Evolutionary conservation across 257 asterid genomes (phyloP), one percentile per base, ranked within the genome.

Genomic region (Solanum microdontum): DNA sequence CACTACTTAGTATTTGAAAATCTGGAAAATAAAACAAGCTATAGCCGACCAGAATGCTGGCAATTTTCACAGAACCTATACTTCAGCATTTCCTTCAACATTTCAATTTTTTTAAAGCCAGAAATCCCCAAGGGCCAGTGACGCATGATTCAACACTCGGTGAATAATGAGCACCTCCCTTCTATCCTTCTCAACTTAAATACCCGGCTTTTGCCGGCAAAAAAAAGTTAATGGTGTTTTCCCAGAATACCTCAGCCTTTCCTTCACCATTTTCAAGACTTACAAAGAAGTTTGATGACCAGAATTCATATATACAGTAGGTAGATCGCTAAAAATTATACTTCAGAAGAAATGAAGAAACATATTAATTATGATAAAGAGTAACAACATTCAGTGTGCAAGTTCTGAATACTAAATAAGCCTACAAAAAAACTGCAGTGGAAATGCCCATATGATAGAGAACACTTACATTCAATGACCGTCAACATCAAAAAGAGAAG

Each of bases 401-500:
- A 17, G 8, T 37, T 8, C 26, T 36, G 33, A 75, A n/a, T 40
- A 77, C 84, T 34, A 24, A 40, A 77, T 40, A 24, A 77, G 13
- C 13, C 84, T 39, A 79, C 64, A 79, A 79, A 24, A 70, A 13
- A 14, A 11, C 84, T 40, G n/a, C 62, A 39, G 23, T 3, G n/a
- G 12, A 77, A 77, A 77, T 77, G 36, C 64, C 62, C 84, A 40
- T 58, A 58, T n/a, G 84, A 48, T 77, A 24, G 60, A 39, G 58
- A 76, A 82, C 24, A 93, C 99, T 91, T 92, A 97, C 99, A 98
- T 96, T 84, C 99, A 98, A 87, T 97, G 98, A 88, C 99, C 99
- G 89, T 95, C 98, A 23, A 94, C 99, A 90, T 97, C 99, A 89
- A 82, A 93, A 1, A 98, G 99, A 11, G 99, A 97, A 88, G 98